These are phyloP conservation scores for Nicotiana otophora DNA, from an alignment of 257 asterid genomes.

Conservation along the genomic window DNA sequence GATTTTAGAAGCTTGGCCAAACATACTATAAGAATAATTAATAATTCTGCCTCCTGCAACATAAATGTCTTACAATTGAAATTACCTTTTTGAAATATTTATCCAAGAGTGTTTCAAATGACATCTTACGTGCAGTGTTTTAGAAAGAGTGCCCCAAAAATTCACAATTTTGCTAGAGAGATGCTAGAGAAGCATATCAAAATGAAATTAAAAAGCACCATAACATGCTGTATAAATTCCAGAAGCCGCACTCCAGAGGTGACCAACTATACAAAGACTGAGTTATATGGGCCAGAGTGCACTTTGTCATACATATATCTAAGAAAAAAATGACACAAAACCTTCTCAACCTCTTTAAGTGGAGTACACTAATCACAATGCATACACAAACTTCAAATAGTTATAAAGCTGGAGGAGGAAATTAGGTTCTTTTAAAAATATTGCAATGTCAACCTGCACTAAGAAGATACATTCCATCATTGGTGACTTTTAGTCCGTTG, in stretches of 20 bases:
- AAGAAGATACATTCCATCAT: slow-evolving; percentile 92
- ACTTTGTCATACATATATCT: not conserved
- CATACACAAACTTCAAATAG: not conserved
- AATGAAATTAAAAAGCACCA: not conserved
- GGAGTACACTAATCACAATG: not conserved
- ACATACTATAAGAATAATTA: no score
- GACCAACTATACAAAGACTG: not conserved
- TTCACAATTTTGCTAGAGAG: not conserved
- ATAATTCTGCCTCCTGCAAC: not conserved
- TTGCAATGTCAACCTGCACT: slow-evolving; percentile 74
- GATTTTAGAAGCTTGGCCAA: no score
- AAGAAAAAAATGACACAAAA: not conserved
- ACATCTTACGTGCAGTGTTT: not conserved
- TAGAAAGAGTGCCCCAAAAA: not conserved
- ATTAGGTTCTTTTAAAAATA: not conserved
- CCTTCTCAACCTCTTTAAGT: not conserved
- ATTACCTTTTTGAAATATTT: not conserved
- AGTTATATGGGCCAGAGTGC: not conserved
- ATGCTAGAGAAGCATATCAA: not conserved
- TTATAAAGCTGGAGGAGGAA: not conserved
- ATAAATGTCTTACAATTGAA: not conserved
- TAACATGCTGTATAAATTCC: not conserved
- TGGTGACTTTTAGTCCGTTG: slow-evolving; percentile 73
- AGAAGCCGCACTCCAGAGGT: not conserved
- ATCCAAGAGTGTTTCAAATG: not conserved